phyloP scores from a whole-genome alignment of 176 grass and related monocot species.

The Echinochloa phyllopogon region DNA sequence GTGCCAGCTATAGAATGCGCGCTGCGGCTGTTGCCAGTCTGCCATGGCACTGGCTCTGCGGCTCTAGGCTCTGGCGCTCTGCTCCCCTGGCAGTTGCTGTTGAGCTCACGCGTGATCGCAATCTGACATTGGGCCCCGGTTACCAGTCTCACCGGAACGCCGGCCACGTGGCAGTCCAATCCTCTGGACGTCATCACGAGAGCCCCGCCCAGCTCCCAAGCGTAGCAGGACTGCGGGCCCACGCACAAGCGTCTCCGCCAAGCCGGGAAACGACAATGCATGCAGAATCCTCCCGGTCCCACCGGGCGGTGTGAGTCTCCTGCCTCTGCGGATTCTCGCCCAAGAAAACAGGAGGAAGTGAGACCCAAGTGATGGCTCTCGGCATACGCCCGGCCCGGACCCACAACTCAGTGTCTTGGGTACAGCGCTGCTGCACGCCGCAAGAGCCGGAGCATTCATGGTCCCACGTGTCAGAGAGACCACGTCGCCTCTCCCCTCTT shows the following conservation, averaged over 20 bases:
- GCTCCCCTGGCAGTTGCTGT: too few relatives aligned
- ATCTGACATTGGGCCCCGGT: background rate
- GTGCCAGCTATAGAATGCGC: background rate
- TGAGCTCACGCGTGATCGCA: background rate
- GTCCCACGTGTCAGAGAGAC: constrained; percentile 34
- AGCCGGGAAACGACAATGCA: background rate
- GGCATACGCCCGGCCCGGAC: background rate
- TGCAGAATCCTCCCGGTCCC: background rate
- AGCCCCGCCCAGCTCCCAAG: background rate
- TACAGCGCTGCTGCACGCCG: background rate
- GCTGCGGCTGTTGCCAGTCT: background rate
- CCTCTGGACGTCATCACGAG: background rate
- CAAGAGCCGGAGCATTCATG: background rate
- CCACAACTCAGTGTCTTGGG: background rate
- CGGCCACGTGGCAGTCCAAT: background rate
- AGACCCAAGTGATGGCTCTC: background rate
- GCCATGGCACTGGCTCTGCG: background rate
- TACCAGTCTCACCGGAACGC: background rate
- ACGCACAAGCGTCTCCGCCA: background rate
- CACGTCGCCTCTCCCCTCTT: background rate
- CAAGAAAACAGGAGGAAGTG: background rate
- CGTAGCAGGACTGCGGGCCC: background rate
- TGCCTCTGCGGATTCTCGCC: background rate
- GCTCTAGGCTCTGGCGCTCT: too few relatives aligned
- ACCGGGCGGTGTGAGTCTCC: background rate